Percentiles rank a stretch among this genome's conserved stretches.
Evolutionary conservation across 2,329 filamentous ascomycete species (phyloP).

Genomic region (Drechslerella coelobrocha): DNA sequence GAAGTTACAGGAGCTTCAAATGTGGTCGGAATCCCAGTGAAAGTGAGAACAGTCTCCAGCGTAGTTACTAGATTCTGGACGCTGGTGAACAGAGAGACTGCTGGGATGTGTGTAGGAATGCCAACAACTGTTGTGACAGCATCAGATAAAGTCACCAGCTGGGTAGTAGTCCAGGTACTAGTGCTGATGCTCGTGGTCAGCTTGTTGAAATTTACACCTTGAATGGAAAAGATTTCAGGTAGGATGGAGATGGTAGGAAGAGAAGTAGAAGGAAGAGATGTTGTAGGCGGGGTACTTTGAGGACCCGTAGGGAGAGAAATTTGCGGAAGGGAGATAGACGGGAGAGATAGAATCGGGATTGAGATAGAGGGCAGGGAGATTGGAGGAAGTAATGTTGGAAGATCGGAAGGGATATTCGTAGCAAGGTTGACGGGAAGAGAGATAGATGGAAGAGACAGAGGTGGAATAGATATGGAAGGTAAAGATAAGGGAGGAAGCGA

Average conservation of each 20-base stretch:
- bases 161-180: constrained; percentile 16
- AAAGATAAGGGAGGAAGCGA: background rate
- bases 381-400: background rate
- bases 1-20: constrained; percentile 12
- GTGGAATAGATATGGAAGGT: background rate
- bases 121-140: constrained; percentile 22
- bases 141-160: constrained; percentile 19
- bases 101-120: constrained; percentile 36
- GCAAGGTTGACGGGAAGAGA: background rate
- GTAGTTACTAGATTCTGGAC: constrained; percentile 20
- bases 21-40: constrained; percentile 31
- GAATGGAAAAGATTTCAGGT: background rate
- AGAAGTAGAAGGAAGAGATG: background rate
- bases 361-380: background rate
- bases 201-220: constrained; percentile 6
- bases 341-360: background rate
- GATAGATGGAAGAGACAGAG: constrained; percentile 4
- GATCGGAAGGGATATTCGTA: background rate
- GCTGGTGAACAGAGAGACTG: constrained; percentile 28
- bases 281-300: background rate
- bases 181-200: constrained; percentile 21
- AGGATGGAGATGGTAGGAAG: background rate
- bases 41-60: constrained; percentile 10
- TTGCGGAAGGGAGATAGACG: constrained; percentile 1
- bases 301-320: background rate